A percentile compares a stretch with the other conserved stretches of the same genome.
phyloP scores from a whole-genome alignment of 2,329 filamentous ascomycete genomes.

The Thermoascus crustaceus region DNA sequence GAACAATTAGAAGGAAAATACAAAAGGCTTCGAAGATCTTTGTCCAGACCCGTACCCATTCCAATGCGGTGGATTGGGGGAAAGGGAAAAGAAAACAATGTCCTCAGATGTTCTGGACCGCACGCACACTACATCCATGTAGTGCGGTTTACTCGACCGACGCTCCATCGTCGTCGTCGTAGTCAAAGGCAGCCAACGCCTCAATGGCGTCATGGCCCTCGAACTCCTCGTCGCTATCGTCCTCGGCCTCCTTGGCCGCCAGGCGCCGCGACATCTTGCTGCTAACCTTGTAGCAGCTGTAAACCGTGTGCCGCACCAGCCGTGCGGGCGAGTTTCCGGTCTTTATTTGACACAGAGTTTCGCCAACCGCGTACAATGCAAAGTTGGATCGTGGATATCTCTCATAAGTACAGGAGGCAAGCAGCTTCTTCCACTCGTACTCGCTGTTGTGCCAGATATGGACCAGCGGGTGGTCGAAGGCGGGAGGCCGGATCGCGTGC shows the following conservation, averaged over 20 bases:
- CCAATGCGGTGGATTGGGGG: too few relatives aligned
- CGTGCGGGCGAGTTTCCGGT: constrained; percentile 17
- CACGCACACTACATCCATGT: too few relatives aligned
- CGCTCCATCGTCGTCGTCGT: constrained; percentile 16
- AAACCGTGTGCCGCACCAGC: constrained; percentile 18
- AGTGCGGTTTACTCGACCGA: constrained; percentile 16
- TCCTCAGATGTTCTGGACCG: too few relatives aligned
- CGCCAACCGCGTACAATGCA: constrained; percentile 25
- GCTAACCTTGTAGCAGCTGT: constrained; percentile 25
- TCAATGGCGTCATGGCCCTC: constrained; percentile 25
- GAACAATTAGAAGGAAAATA: too few relatives aligned
- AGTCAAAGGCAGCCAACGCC: constrained; percentile 15
- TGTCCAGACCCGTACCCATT: too few relatives aligned
- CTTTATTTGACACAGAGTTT: constrained; percentile 27
- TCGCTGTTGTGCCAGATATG: constrained; percentile 26
- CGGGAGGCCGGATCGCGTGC: constrained; percentile 22
- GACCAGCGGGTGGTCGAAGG: constrained; percentile 23
- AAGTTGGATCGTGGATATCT: constrained; percentile 15
- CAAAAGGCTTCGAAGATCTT: too few relatives aligned
- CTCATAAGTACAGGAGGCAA: constrained; percentile 33
- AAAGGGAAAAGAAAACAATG: too few relatives aligned
- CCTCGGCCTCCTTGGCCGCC: constrained; percentile 13
- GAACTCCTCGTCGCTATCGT: constrained; percentile 16
- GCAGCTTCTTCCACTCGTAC: constrained; percentile 24
- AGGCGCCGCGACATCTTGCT: constrained; percentile 22